Evolutionary conservation across 1,139 yeast species (phyloP), one percentile per base, ranked within the genome.

Genomic region (Taiozyma onychis): DNA sequence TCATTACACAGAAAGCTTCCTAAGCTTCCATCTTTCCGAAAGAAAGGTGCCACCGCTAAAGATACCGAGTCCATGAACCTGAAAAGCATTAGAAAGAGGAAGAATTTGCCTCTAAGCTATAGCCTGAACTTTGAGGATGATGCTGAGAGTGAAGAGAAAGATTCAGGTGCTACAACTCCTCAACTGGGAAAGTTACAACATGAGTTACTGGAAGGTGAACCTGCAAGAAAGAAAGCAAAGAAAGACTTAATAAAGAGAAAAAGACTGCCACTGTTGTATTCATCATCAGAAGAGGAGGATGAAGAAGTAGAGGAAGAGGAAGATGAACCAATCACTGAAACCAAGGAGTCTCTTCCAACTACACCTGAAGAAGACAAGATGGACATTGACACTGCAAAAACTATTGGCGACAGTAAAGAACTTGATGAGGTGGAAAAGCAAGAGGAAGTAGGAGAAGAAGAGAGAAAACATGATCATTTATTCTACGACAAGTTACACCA

Each of bases 51-150:
- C 2, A 10, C 16, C 4, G 14, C 26, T 7, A 18, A 32, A 3
- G 24, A 16, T 10, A 34, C 32, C 26, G 43, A 46, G 42, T 8
- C 43, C 21, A 49, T 39, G 45, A 41, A 32, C 21, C 42, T 24
- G 41, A 28, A 41, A 48, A 55, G 41, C 44, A 51, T 48, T 6
- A 50, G 48, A 41, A 51, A 52, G 41, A 53, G 56, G 30, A 56
- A 57, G 43, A 58, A 66, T 30, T 61, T 83, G 44, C 95, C 95
- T 1, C 76, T 86, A 83, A 85, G 83, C 49, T 93, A 87, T 68
- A 80, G 84, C 1, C 75, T 87, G 55, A 85, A 87, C 58, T 79
- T 70, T 41, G 83, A 77, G 5, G 78, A 77, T 14, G 78, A 73
- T 6, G 70, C 66, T 21, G 76, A 71, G 9, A 59, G 56, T 37